Evolutionary conservation across 2,329 filamentous ascomycete genomes (phyloP).

Genomic region (Apiospora phragmitis): DNA sequence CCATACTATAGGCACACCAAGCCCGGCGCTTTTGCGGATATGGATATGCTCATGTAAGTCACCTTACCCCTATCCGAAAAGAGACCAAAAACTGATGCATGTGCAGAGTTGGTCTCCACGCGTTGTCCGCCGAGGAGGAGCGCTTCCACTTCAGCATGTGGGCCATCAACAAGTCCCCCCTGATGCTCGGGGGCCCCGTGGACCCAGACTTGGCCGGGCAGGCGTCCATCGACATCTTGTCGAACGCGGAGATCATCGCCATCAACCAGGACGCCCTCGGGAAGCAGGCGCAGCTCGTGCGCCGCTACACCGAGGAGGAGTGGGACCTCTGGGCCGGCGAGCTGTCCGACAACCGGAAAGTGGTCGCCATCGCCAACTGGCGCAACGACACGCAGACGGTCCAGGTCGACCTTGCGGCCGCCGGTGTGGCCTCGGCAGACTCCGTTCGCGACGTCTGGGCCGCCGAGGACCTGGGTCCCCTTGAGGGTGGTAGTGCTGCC

Average conservation of each 20-base stretch:
- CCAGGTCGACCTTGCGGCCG: slow-evolving; percentile 41
- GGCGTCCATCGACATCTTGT: slow-evolving; percentile 43
- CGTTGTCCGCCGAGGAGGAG: slow-evolving; percentile 47
- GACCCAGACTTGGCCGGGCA: slow-evolving; percentile 37
- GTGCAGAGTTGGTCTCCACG: slow-evolving; percentile 45
- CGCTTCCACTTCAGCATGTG: slow-evolving; percentile 54
- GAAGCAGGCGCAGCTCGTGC: slow-evolving; percentile 49
- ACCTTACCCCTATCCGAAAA: background rate
- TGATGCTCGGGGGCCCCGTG: slow-evolving; percentile 47
- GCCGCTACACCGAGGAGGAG: slow-evolving; percentile 47
- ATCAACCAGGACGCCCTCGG: slow-evolving; percentile 59
- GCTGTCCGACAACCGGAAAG: slow-evolving; percentile 42
- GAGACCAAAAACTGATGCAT: background rate
- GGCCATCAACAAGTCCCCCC: slow-evolving; percentile 52
- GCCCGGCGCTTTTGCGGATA: slow-evolving; percentile 49
- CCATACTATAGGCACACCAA: slow-evolving; percentile 45
- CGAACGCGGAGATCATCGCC: slow-evolving; percentile 54
- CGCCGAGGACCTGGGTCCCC: slow-evolving; percentile 30
- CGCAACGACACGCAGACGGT: slow-evolving; percentile 42
- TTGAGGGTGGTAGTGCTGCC: slow-evolving; percentile 34
- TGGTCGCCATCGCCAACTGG: slow-evolving; percentile 53
- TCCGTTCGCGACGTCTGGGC: slow-evolving; percentile 42
- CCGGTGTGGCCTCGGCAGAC: slow-evolving; percentile 41
- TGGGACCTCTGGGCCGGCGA: slow-evolving; percentile 54
- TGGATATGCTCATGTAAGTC: slow-evolving; percentile 52